Base-by-base conservation (phyloP, 2,329 filamentous ascomycete genomes). In the Chaetomium sp. region DNA sequence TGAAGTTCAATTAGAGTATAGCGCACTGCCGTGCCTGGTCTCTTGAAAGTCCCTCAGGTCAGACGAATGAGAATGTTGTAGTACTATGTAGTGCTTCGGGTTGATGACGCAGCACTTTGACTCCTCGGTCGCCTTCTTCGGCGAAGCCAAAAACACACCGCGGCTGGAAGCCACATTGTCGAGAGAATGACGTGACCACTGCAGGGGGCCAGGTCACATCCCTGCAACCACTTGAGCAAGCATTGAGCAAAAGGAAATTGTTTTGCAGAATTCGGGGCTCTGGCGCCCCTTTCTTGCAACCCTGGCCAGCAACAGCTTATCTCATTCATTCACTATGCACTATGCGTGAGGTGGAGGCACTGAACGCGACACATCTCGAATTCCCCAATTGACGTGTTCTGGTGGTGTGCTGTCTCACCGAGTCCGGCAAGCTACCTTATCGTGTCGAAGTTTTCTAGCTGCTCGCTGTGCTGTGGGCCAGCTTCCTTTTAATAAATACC, bases 151-250 rank as follows among this genome's bases (percentile, higher is more conserved):
- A 29, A 29, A 58, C 38, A 27, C 51, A n/a, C 51, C 51, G n/a
- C 54, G 33, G 33, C 7, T 42, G 38, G 16, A 56, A 42, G 54
- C 54, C 31, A 10, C 53, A 55, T 31, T 19, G 31, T 29, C 19
- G 9, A 7, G 31, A 54, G 12, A 35, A 66, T 66, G 64, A 66
- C 64, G 64, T 66, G 54, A 62, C 54, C 27, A 53, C 5, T 27
- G 47, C 58, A 62, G 53, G 63, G 59, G 47, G 23, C 55, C 25
- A 13, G 21, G 47, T 19, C 31, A 13, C 27, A 58, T 31, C 63
- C 59, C 38, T 54, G 58, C 49, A 45, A 27, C 27, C 2, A 23
- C n/a, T 21, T 21, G 21, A 19, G n/a, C 45, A 47, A 47, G 45
- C 29, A n/a, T 47, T 33, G 23, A 45, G 45, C 57, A n/a, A 45